Base-by-base conservation (phyloP, 1,139 yeast genomes). In the Pichia sp. region DNA sequence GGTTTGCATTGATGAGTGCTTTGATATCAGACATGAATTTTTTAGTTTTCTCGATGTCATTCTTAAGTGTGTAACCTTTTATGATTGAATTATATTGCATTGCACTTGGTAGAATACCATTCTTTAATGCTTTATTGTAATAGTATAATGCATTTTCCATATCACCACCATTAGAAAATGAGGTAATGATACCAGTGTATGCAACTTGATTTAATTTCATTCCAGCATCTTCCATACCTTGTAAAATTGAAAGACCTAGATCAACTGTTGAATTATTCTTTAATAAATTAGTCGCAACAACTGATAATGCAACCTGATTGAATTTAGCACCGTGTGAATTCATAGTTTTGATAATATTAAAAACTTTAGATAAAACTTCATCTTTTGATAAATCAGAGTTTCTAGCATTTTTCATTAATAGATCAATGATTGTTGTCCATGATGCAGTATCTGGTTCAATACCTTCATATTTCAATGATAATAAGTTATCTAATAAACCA, bases 61-160 rank as follows among this genome's bases (percentile, higher is more conserved):
- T 53, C 22, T 44, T 42, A 13, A 58, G 56, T 40, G 73, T 64
- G 50, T 75, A 70, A 5, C 79, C 78, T 32, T 68, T 69, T 52
- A 85, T 75, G 64, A 85, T 70, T 61, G 77, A 71, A 62, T 85
- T 82, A 77, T 82, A 83, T 40, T 74, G 68, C 43, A 80, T 68
- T 8, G 77, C 64, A 22, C 70, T 70, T 48, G 68, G 64, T 25
- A 59, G 55, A 39, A 68, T 56, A 9, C 74, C 75, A 44, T 61
- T 58, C 44, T 63, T 57, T 39, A 73, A 60, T 58, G 75, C 75
- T 51, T 70, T 66, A 16, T 70, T 63, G 60, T 83, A 81, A 46
- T 75, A 66, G 7, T 60, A 58, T 53, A 74, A 69, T 0, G 86
- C 92, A 12, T 63, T 63, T 2, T 62, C 65, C 24, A 73, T 56